Base-by-base conservation (phyloP, 768 basidiomycete genomes). In the Lentinula sp. region DNA sequence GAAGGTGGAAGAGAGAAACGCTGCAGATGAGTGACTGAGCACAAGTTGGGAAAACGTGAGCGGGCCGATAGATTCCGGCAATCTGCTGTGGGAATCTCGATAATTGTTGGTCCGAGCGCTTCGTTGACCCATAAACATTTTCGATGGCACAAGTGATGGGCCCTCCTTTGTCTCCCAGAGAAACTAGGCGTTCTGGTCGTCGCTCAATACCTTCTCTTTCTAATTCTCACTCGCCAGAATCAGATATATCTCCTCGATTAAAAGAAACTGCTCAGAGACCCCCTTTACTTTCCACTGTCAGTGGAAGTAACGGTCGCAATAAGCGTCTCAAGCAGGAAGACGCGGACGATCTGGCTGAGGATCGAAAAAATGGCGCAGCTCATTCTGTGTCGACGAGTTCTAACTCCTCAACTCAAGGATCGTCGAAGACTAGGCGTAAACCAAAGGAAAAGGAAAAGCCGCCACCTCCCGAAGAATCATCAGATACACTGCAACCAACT, bases 241-340 rank as follows among this genome's bases (percentile, higher is more conserved):
- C 88, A 16, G 79, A 81, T 79, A 83, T 73, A 68, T 75, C 74
- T 72, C 86, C 76, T 71, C 81, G 76, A 70, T 70, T 76, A 69
- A 81, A 78, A 70, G 75, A 78, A 68, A 70, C 68, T 71, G 68
- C 66, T 61, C 75, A 74, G 66, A 73, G 83, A 60, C 74, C 78
- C 39, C 70, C 76, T 39, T 72, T 71, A 37, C 64, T 68, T 39
- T 74, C 76, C 13, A 10, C 42, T 48, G 4, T 7, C 63, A 75
- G 75, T 61, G 75, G 68, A 65, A 70, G 69, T 59, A 73, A 70
- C 57, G 69, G 75, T 65, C 69, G 80, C 45, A 80, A 74, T 73
- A 88, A 88, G 69, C 86, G 84, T 65, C 75, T 78, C 62, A 91
- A 91, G 74, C 84, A 87, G 63, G 89, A 91, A 71, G 90, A 91